Evolutionary conservation across 306 rosid genomes (phyloP), one percentile per base, ranked within the genome.

Genomic region (Prunus salicina): DNA sequence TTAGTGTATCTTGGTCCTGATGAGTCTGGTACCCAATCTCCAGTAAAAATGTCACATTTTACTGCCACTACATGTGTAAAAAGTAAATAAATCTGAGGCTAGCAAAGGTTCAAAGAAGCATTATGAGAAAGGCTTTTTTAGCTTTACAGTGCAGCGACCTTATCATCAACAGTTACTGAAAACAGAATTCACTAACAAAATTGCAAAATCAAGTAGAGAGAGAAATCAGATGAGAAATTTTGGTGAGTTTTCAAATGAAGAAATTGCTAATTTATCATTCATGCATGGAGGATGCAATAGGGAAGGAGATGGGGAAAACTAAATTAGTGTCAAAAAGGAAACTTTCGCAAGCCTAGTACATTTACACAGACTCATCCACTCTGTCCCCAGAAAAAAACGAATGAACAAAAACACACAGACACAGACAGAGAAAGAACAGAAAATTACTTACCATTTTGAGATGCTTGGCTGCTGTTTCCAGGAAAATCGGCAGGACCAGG

Each of bases 11-110:
- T 76, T 70, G 93, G 95, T 27, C 87, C 93, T 71, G 88, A 79
- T 64, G 63, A 62, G 72, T 92, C 91, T 32, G 78, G 65, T 27
- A 90, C 82, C 98, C 97, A 94, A n/a, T 87, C 88, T 74, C 98
- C 98, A 76, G 60, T 85, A 69, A 89, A 94, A 27, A 87, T 71
- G 69, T 91, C 97, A 78, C 97, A 94, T 70, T 85, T 80, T 49
- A 0, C 88, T 81, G 81, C 83, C 74, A 47, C 79, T 60, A 58
- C 53, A 63, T 27, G 15, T 62, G 22, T 41, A 27, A 15, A 62
- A 60, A 62, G 45, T 28, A 16, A 13, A 16, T 28, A 62, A 15
- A 62, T 62, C 43, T 2, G 67, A 14, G 30, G 20, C 43, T 1
- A 6, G 43, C 43, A 38, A 38, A 38, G 43, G 2, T 38, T 38